Conservation (phyloP, 352 stramenopile species). For the Globisporangium cylindrosporum region DNA sequence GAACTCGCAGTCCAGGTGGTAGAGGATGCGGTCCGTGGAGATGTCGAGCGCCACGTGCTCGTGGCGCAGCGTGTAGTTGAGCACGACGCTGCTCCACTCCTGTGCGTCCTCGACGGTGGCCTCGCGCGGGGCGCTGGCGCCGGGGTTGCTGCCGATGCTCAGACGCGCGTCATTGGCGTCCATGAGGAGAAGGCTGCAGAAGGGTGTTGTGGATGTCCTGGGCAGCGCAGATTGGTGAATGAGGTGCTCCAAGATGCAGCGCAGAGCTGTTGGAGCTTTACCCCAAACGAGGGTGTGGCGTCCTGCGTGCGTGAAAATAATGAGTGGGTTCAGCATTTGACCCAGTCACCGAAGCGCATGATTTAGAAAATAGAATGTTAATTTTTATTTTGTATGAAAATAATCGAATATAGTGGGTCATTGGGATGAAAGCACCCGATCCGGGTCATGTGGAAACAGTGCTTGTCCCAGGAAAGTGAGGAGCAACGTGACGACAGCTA, state of each 20-base stretch:
- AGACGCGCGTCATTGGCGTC: slow-evolving; percentile 3
- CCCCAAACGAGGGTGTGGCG: no score
- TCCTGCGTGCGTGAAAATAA: background rate
- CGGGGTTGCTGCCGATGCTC: slow-evolving; percentile 9
- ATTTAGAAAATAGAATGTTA: no score
- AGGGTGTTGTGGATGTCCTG: background rate
- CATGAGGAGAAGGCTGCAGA: background rate
- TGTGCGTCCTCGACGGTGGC: slow-evolving; percentile 26
- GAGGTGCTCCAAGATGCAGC: background rate
- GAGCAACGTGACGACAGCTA: background rate
- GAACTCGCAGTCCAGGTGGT: slow-evolving; percentile 45
- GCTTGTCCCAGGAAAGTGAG: background rate
- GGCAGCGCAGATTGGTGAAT: slow-evolving; percentile 3
- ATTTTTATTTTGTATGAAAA: no score
- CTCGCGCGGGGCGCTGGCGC: background rate
- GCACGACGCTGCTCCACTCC: slow-evolving; percentile 44
- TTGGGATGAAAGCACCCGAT: no score
- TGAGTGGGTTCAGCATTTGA: background rate
- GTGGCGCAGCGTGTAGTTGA: slow-evolving; percentile 37
- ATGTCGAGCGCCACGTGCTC: slow-evolving; percentile 52
- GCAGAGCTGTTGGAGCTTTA: no score
- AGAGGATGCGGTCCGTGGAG: slow-evolving; percentile 42
- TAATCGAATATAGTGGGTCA: no score
- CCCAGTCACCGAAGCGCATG: background rate
- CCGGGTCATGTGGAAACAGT: background rate